Conservation (phyloP, 2,329 filamentous ascomycete species). For the Chaetomium sp. region DNA sequence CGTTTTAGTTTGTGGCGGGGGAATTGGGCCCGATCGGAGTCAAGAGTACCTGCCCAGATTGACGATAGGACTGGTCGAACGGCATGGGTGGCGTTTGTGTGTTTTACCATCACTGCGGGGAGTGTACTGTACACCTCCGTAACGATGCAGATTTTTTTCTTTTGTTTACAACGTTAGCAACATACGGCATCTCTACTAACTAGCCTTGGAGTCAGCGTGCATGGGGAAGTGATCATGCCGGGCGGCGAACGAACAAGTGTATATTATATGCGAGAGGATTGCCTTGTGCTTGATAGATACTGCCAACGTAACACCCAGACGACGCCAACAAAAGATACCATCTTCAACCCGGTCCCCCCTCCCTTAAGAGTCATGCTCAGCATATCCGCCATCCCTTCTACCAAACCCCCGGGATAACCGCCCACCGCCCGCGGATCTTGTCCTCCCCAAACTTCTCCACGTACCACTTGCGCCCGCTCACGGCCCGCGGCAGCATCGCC, state of each 20-base stretch:
- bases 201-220: not conserved
- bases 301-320: not conserved
- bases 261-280: not conserved
- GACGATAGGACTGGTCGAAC: constrained; percentile 22
- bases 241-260: not conserved
- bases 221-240: not conserved
- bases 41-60: constrained; percentile 20
- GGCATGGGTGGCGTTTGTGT: constrained; percentile 30
- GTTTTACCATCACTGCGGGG: constrained; percentile 22
- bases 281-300: not conserved
- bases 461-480: constrained; percentile 85
- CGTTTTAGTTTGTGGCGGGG: constrained; percentile 2
- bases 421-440: constrained; percentile 73
- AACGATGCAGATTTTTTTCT: constrained; percentile 25
- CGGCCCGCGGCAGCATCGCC: constrained; percentile 86
- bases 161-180: constrained; percentile 7
- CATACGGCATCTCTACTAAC: constrained; percentile 18
- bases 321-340: not conserved
- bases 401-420: constrained; percentile 61
- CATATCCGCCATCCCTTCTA: constrained; percentile 2
- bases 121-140: constrained; percentile 17
- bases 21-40: not conserved
- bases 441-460: constrained; percentile 82
- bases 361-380: not conserved
- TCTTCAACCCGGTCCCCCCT: not conserved